Percentiles rank a stretch among this genome's conserved stretches.
phyloP scores from a whole-genome alignment of 768 basidiomycete species.

The Lactarius sanguifluus region DNA sequence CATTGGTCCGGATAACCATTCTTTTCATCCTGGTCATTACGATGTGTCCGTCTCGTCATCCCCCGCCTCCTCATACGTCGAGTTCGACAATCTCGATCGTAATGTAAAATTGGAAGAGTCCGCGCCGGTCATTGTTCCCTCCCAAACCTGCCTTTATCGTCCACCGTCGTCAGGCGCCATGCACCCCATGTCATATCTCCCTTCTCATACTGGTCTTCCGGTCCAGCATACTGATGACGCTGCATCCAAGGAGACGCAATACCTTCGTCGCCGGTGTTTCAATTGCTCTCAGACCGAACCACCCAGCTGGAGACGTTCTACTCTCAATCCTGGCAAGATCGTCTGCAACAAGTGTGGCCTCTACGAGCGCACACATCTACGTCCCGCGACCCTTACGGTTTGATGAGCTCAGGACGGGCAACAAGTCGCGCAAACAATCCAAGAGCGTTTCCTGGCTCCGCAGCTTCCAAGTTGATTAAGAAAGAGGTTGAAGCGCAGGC shows the following conservation, averaged over 20 bases:
- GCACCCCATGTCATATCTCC: conserved; percentile 38
- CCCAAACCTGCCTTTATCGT: conserved; percentile 54
- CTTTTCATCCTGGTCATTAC: conserved; percentile 36
- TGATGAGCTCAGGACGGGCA: conserved; percentile 84
- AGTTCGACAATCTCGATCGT: conserved; percentile 45
- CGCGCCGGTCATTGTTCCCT: conserved; percentile 59
- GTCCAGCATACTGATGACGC: conserved; percentile 91
- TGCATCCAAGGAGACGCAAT: conserved; percentile 87
- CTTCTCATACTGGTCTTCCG: conserved; percentile 51
- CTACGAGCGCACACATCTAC: conserved; percentile 85
- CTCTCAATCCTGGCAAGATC: conserved; percentile 88
- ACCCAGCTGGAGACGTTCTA: conserved; percentile 83
- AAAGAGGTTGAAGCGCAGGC: conserved; percentile 47
- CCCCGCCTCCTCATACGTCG: conserved; percentile 49
- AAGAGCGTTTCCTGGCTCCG: conserved; percentile 38
- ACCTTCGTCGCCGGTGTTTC: conserved; percentile 83
- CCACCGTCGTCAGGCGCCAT: conserved; percentile 37
- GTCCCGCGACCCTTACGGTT: conserved; percentile 82
- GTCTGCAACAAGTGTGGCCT: conserved; percentile 94
- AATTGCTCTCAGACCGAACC: conserved; percentile 93
- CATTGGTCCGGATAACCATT: conserved; percentile 38
- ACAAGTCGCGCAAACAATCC: conserved; percentile 69
- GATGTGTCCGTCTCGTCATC: conserved; percentile 38
- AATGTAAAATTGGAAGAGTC: conserved; percentile 70
- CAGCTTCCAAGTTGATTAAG: conserved; percentile 49